Evolutionary conservation across 495 filamentous ascomycete genomes (phyloP), one percentile per base, ranked within the genome.

Genomic region (Daldinia decipiens): DNA sequence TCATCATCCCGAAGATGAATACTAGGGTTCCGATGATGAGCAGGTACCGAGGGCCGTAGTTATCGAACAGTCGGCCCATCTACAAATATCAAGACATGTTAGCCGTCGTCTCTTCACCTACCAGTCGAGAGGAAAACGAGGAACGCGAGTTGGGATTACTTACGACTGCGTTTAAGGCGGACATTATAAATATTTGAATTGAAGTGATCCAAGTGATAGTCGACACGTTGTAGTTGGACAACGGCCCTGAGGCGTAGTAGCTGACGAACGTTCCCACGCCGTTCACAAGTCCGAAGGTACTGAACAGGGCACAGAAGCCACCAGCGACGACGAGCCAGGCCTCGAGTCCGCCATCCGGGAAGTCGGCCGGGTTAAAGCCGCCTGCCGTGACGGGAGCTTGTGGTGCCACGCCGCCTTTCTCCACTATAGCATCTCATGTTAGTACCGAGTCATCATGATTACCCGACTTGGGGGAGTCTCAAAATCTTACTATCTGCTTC

Each of bases 1-100:
- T 90, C 90, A 93, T 92, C 7, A 93, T 75, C 5, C 90, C 90
- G 65, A 92, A 89, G 59, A 89, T 80, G 67, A 92, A 89, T 36
- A 90, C 70, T 19, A 91, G 73, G 0, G 85, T 85, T 21, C 91
- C 91, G 9, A 78, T 68, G 6, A 89, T 66, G 1, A 94, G 78
- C 13, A 92, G 81, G 62, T 78, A 89, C 29, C 83, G 80, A 1
- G 91, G 91, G 2, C 91, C 91, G 66, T 89, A 88, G 57, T 82
- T 86, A 71, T 95, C 92, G 74, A 85, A 93, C 9, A 92, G 36
- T 51, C 85, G 87, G 6, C 91, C 91, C 62, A 85, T 80, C 45
- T 78, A 82, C 9, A 21, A 24, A 19, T 11, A 52, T 29, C 74
- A 31, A 78, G 6, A 59, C 15, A 15, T 31, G 43, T 72, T 29